phyloP scores from a whole-genome alignment of 805 yeast species.

The Candida palmyrensis region DNA sequence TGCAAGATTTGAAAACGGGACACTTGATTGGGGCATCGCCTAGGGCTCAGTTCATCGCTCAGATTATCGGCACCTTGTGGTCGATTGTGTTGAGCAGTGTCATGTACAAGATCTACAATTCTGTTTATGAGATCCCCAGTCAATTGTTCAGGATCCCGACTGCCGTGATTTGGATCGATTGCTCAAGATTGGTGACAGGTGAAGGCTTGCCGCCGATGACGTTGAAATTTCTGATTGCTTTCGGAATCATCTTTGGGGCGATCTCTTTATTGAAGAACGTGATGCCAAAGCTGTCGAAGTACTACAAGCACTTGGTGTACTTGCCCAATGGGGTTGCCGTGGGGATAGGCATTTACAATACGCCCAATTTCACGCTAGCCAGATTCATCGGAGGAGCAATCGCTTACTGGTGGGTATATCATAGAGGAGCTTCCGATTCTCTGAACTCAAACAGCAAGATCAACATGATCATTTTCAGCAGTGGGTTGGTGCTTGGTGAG shows the following conservation, averaged over 20 bases:
- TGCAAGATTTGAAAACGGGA: slow-evolving; percentile 97
- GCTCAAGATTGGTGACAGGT: slow-evolving; percentile 90
- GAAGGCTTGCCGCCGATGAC: slow-evolving; percentile 84
- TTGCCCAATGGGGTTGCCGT: slow-evolving; percentile 96
- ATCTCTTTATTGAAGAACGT: slow-evolving; percentile 62
- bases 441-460: slow-evolving; percentile 45
- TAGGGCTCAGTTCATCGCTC: slow-evolving; percentile 86
- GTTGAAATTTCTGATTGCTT: slow-evolving; percentile 48
- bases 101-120: slow-evolving; percentile 78
- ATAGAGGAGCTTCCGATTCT: slow-evolving; percentile 19
- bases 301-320: slow-evolving; percentile 43
- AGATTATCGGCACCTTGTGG: slow-evolving; percentile 81
- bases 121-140: slow-evolving; percentile 83
- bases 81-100: slow-evolving; percentile 74
- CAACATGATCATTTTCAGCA: slow-evolving; percentile 77
- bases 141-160: slow-evolving; percentile 84
- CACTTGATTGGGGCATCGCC: slow-evolving; percentile 90
- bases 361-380: slow-evolving; percentile 91
- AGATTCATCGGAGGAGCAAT: slow-evolving; percentile 84
- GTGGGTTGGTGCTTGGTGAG: slow-evolving; percentile 92
- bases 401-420: slow-evolving; percentile 51
- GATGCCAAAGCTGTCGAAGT: slow-evolving; percentile 37
- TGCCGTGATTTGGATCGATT: slow-evolving; percentile 94
- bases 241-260: slow-evolving; percentile 65
- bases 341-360: slow-evolving; percentile 92